Conservation (phyloP, 2,329 filamentous ascomycete genomes). For the Penicillium freii region DNA sequence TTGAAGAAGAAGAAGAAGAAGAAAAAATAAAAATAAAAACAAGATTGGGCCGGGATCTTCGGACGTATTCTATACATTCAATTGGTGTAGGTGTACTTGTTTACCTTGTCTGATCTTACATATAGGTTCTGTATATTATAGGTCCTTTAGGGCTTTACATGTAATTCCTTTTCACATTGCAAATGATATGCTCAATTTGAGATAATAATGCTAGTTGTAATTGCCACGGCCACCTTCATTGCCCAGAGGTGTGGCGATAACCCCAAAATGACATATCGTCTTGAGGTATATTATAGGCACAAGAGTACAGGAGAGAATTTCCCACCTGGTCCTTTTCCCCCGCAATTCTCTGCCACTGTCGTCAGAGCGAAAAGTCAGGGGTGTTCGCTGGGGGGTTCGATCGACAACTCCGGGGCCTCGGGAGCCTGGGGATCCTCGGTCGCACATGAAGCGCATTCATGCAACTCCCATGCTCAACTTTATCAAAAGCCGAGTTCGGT, state of each 20-base stretch:
- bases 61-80: background rate
- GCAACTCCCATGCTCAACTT: background rate
- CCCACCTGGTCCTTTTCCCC: background rate
- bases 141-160: background rate
- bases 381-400: slow-evolving; percentile 7
- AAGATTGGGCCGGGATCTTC: slow-evolving; percentile 7
- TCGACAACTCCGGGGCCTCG: slow-evolving; percentile 20
- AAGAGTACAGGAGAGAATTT: background rate
- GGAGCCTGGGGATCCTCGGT: slow-evolving; percentile 10
- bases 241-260: background rate
- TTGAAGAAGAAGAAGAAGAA: background rate
- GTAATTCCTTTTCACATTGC: too few species aligned
- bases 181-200: background rate
- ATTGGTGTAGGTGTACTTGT: background rate
- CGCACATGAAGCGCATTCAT: slow-evolving; percentile 21
- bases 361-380: background rate
- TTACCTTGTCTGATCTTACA: background rate
- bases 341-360: slow-evolving; percentile 2
- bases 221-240: background rate
- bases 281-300: background rate
- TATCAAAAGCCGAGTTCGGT: slow-evolving; percentile 6
- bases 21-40: background rate
- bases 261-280: background rate
- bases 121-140: background rate
- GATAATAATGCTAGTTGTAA: background rate